These are phyloP conservation scores for Endothia cerciana DNA, from an alignment of 2,329 filamentous ascomycete species.

Conservation along the genomic window DNA sequence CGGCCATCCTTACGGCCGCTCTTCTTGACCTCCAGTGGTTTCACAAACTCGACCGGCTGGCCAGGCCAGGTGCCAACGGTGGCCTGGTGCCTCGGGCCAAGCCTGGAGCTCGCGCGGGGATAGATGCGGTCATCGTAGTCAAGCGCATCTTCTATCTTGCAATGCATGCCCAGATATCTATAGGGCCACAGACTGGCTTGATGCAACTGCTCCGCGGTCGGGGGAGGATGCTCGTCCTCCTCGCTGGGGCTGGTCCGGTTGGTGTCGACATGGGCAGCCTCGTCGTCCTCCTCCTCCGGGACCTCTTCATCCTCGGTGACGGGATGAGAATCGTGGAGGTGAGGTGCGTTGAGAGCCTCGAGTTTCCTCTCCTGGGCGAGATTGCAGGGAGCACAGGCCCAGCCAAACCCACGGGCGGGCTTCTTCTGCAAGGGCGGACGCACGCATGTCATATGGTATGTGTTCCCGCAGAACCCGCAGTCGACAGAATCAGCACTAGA, in stretches of 20 bases:
- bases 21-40: slow-evolving; percentile 83
- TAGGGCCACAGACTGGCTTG: slow-evolving; percentile 96
- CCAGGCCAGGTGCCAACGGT: slow-evolving; percentile 85
- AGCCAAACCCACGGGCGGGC: slow-evolving; percentile 94
- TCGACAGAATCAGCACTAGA: slow-evolving; percentile 89
- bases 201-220: slow-evolving; percentile 85
- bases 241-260: slow-evolving; percentile 67
- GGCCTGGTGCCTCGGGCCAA: slow-evolving; percentile 91
- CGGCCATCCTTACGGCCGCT: slow-evolving; percentile 79
- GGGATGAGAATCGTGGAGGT: slow-evolving; percentile 67
- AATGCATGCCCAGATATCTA: slow-evolving; percentile 93
- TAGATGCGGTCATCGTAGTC: slow-evolving; percentile 99
- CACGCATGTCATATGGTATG: slow-evolving; percentile 99
- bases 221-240: slow-evolving; percentile 60
- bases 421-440: slow-evolving; percentile 91
- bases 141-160: slow-evolving; percentile 89
- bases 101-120: slow-evolving; percentile 87
- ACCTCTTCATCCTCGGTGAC: slow-evolving; percentile 68
- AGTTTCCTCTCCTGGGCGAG: slow-evolving; percentile 92
- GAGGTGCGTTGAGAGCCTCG: slow-evolving; percentile 85
- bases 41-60: slow-evolving; percentile 85
- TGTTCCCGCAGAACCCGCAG: slow-evolving; percentile 91
- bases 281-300: slow-evolving; percentile 75
- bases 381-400: slow-evolving; percentile 96
- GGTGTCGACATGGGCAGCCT: slow-evolving; percentile 58